Percentiles rank a stretch among this genome's conserved stretches.
phyloP scores from a whole-genome alignment of 2,329 filamentous ascomycete species.

The Colletotrichum karsti region DNA sequence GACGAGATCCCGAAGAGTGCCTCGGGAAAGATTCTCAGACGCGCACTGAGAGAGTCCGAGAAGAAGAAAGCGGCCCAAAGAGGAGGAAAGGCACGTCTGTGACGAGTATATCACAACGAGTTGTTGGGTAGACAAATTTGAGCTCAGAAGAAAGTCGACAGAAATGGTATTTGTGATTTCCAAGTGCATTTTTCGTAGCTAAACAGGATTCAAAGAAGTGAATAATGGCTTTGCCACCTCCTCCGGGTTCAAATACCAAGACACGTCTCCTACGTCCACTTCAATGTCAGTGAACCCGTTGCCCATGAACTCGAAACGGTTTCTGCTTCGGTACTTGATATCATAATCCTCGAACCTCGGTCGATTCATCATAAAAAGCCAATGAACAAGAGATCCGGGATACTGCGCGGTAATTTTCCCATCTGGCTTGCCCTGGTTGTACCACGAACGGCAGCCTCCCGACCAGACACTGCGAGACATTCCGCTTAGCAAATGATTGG shows the following conservation, averaged over 20 bases:
- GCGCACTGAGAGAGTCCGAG: slow-evolving; percentile 54
- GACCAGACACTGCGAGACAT: neutral
- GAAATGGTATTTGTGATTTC: neutral
- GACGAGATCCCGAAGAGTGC: slow-evolving; percentile 67
- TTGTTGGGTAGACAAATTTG: too few relatives aligned
- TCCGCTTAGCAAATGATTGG: neutral
- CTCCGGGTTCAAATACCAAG: slow-evolving; percentile 5
- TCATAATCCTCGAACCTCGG: slow-evolving; percentile 2
- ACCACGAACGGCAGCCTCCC: neutral
- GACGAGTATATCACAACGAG: neutral
- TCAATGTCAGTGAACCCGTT: slow-evolving; percentile 1
- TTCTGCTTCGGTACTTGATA: neutral
- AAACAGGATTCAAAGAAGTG: neutral
- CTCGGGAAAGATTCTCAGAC: slow-evolving; percentile 67
- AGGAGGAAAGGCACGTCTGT: neutral
- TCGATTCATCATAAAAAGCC: neutral
- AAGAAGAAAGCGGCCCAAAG: neutral
- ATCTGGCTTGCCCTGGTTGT: neutral
- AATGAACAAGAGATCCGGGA: slow-evolving; percentile 1
- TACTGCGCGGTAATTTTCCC: slow-evolving; percentile 2
- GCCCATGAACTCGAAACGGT: slow-evolving; percentile 6
- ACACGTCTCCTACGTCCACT: neutral
- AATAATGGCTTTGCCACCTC: slow-evolving; percentile 4
- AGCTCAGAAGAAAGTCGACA: neutral
- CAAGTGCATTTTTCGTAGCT: neutral